Base-by-base conservation (phyloP, 2,329 filamentous ascomycete genomes). In the Pseudocercospora vitis region DNA sequence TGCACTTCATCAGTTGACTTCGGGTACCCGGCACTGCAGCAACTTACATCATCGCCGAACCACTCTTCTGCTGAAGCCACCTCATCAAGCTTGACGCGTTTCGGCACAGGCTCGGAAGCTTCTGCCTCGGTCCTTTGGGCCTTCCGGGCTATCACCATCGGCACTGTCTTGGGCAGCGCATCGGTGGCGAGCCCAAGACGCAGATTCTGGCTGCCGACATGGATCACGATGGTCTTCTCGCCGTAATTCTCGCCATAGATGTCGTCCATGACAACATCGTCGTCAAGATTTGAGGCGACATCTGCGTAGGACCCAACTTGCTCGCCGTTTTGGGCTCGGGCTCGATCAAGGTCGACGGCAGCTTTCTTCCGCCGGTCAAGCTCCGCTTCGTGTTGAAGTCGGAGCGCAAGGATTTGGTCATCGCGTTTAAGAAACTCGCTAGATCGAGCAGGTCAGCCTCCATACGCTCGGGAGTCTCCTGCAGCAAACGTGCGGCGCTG, bases 361-460 rank as follows among this genome's bases (percentile, higher is more conserved):
- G 81, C 87, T 71, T 91, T 89, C 29, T 94, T 86, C 71, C 96
- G 87, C 57, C 85, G 83, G 59, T 94, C 91, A 61, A 90, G 82
- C 47, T 84, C 86, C 63, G 92, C 90, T 71, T 99, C 94, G 72
- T 86, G 87, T 65, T 95, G 90, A 12, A 95, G 81, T 66, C 94
- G 86, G 52, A 92, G 83, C 9, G 92, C 90, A 28, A 99, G 84
- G 55, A 95, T 86, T 75, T 99, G 94, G 66, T 97, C 94, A 76
- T 99, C 94, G 67, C 92, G 87, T 77, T 99, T 99, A 75, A 99
- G 88, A 66, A 96, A 99, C 70, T 99, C 94, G 57, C 91, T 96
- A 24, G 32, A 12, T 42, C 3, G 23, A 21, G 3, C 11, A 42
- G 3, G 9, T 42, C 21, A 19, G 37, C 11, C 4, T 24, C 24